These are phyloP conservation scores for Aspergillus fischeri DNA, from an alignment of 2,329 filamentous ascomycete genomes.

Conservation along the genomic window DNA sequence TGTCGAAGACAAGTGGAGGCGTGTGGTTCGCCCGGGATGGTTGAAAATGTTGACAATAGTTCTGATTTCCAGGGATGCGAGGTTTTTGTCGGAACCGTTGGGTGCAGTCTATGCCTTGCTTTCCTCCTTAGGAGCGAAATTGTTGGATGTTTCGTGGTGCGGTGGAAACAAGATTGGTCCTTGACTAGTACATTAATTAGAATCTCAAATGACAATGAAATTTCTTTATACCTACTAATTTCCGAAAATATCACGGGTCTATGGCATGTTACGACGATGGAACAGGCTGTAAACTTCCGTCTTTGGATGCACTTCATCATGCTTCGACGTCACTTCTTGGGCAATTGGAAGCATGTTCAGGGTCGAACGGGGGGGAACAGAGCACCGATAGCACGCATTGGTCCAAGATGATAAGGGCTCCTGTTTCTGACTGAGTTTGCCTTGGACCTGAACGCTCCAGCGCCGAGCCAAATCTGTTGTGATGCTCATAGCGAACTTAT, in stretches of 20 bases:
- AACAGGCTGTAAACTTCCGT: background rate
- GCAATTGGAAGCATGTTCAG: no score
- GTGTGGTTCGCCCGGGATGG: background rate
- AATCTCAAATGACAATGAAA: background rate
- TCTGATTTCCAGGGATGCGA: no score
- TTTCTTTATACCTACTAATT: background rate
- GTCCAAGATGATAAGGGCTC: background rate
- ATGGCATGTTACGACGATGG: background rate
- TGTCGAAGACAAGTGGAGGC: background rate
- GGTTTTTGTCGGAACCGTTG: background rate
- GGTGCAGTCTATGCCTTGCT: background rate
- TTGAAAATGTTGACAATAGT: background rate
- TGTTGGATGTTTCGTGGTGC: background rate
- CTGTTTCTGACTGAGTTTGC: background rate
- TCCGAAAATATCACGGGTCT: background rate
- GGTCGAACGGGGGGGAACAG: no score
- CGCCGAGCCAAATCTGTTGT: background rate
- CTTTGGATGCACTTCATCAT: background rate
- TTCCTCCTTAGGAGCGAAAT: background rate
- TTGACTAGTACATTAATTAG: background rate
- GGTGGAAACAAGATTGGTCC: background rate
- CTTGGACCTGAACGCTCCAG: no score
- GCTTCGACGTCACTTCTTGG: no score
- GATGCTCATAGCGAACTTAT: background rate
- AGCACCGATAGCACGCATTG: background rate